Evolutionary conservation across 1,284 basidiomycete genomes (phyloP).

Genomic region (Tilletia indica): DNA sequence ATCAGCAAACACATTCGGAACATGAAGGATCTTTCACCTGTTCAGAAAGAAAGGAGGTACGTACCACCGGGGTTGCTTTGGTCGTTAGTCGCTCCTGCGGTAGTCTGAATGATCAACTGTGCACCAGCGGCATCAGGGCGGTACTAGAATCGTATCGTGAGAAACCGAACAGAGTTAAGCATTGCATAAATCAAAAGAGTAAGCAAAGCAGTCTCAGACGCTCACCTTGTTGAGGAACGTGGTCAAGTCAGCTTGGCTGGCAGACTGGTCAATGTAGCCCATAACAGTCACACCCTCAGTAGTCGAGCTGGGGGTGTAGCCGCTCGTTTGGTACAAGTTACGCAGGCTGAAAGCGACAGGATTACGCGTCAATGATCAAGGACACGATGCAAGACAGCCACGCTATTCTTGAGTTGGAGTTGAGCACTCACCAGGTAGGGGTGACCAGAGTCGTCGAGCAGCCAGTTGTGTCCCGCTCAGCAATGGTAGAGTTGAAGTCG

Average conservation of each 20-base stretch:
- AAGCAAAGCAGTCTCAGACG: not conserved
- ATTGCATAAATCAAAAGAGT: too few species aligned
- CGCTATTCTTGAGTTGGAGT: not conserved
- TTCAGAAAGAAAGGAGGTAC: not conserved
- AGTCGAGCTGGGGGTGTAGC: not conserved
- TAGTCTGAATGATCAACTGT: constrained; percentile 16
- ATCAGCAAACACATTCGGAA: too few species aligned
- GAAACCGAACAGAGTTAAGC: too few species aligned
- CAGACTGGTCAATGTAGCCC: constrained; percentile 26
- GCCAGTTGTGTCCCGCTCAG: not conserved
- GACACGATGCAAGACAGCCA: too few species aligned
- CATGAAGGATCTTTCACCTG: too few species aligned
- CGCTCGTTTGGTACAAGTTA: constrained; percentile 16
- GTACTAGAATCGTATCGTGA: not conserved
- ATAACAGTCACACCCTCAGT: constrained; percentile 19
- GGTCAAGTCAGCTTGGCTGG: constrained; percentile 23
- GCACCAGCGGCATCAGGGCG: constrained; percentile 21
- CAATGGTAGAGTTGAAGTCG: not conserved
- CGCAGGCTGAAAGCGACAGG: constrained; percentile 10
- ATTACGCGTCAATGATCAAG: too few species aligned
- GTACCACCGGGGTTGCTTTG: constrained; percentile 17
- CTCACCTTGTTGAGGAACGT: constrained; percentile 18
- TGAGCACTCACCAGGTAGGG: constrained; percentile 20
- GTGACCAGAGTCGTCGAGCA: constrained; percentile 23
- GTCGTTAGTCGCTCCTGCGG: constrained; percentile 23